Evolutionary conservation across 2,329 filamentous ascomycete genomes (phyloP), one percentile per base, ranked within the genome.

Genomic region (Xylariaceae sp.): DNA sequence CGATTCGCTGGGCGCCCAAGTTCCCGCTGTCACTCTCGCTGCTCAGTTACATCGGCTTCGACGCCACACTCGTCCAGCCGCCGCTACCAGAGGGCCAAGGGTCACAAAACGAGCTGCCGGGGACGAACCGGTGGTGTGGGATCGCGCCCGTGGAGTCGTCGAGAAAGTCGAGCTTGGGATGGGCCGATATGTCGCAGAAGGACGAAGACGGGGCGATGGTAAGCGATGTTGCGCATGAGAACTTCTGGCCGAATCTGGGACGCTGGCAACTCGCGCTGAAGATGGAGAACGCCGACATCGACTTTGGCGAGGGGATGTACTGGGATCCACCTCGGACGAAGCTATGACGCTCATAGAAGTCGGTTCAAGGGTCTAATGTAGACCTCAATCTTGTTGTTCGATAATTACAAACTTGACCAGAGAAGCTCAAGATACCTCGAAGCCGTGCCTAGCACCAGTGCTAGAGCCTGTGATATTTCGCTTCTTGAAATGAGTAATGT

Each of bases 161-260:
- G 11, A 46, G 41, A 12, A 54, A 49, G 15, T 59, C 66, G 1
- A 62, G 55, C n/a, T 17, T 74, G 4, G 65, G 65, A 0, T 76
- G 72, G 71, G 67, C 68, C 41, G 72, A 76, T 42, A 48, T 76
- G 41, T 53, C 58, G 30, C 69, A 74, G 56, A 45, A 43, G 11
- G 4, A 6, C 53, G 35, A 36, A 24, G 26, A 48, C 26, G 1
- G 49, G 44, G 30, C 8, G 16, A 32, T 32, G 30, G 30, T 32
- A n/a, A 43, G 37, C 17, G 39, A 35, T 2, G 49, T 43, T 11
- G 49, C 54, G 28, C 31, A 66, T 43, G 33, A 37, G 33, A 71
- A 73, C 50, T 73, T 73, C 50, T 74, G 70, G 71, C 72, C 72
- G 2, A 66, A 64, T 1, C 47, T 71, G 9, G 61, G 64, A 13